A percentile compares a stretch with the other conserved stretches of the same genome.
phyloP scores from a whole-genome alignment of 2,329 filamentous ascomycete species.

The Colletotrichum falcatum region DNA sequence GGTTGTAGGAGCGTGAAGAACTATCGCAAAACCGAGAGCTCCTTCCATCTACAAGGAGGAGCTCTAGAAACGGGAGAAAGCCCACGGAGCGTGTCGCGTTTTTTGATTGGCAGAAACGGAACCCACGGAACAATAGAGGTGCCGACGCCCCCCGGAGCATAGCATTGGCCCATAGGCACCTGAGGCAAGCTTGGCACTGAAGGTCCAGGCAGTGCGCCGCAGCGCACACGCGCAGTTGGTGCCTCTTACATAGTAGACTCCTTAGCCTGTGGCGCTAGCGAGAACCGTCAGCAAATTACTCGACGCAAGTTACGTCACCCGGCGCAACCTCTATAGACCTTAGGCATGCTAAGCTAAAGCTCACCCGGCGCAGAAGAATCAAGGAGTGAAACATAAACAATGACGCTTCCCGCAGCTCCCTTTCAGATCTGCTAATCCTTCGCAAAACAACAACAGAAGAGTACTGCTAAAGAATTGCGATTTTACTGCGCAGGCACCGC shows the following conservation, averaged over 20 bases:
- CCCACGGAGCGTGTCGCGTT: not conserved
- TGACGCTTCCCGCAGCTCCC: constrained; percentile 24
- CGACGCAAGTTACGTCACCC: constrained; percentile 17
- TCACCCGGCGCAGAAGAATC: constrained; percentile 26
- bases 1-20: constrained; percentile 4
- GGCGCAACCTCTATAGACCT: constrained; percentile 12
- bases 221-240: constrained; percentile 5
- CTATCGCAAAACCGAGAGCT: constrained; percentile 27
- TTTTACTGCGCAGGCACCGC: not conserved
- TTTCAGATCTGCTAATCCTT: not conserved
- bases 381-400: constrained; percentile 34
- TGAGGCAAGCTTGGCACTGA: too few relatives aligned
- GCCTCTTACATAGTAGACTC: not conserved
- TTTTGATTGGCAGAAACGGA: constrained; percentile 23
- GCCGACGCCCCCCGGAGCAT: not conserved
- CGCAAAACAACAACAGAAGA: constrained; percentile 26
- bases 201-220: not conserved
- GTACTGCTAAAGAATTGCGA: not conserved
- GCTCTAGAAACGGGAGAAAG: constrained; percentile 16
- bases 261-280: not conserved
- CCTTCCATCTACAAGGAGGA: constrained; percentile 13
- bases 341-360: constrained; percentile 31
- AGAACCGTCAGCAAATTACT: not conserved
- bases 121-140: constrained; percentile 3
- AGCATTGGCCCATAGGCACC: not conserved